Evolutionary conservation across 2,329 filamentous ascomycete species (phyloP).

Genomic region (Diaporthe destruens): DNA sequence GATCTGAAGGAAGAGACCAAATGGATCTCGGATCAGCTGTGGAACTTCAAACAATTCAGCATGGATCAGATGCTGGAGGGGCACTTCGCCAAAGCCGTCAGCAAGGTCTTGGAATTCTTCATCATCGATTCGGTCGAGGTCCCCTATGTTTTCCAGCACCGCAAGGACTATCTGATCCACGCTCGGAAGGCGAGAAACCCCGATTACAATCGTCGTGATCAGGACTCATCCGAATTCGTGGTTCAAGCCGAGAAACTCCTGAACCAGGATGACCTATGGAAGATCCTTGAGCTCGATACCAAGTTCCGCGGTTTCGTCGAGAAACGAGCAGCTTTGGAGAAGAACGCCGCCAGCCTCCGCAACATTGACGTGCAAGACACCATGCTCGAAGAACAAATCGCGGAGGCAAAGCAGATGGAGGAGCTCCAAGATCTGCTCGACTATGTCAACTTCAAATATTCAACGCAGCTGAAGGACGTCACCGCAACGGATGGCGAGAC

Average conservation of each 20-base stretch:
- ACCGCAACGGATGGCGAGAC: conserved; percentile 72
- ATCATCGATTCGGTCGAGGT: conserved; percentile 95
- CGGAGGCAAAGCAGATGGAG: conserved; percentile 85
- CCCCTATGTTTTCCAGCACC: conserved; percentile 97
- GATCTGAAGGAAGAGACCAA: conserved; percentile 84
- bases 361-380: conserved; percentile 74
- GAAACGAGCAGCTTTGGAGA: conserved; percentile 87
- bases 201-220: conserved; percentile 70
- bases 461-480: conserved; percentile 84
- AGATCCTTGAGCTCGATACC: conserved; percentile 92
- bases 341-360: conserved; percentile 80
- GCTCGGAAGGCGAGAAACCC: conserved; percentile 77
- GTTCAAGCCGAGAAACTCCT: conserved; percentile 88
- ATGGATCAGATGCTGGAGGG: conserved; percentile 72
- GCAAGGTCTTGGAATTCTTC: conserved; percentile 95
- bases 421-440: conserved; percentile 97
- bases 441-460: conserved; percentile 95
- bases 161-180: conserved; percentile 97
- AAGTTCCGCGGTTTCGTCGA: conserved; percentile 95
- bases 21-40: conserved; percentile 93
- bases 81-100: conserved; percentile 88
- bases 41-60: conserved; percentile 85
- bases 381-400: conserved; percentile 86
- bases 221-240: conserved; percentile 78
- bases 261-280: conserved; percentile 94